phyloP scores from a whole-genome alignment of 2,329 filamentous ascomycete genomes.

The Sporothrix pseudoabietina region DNA sequence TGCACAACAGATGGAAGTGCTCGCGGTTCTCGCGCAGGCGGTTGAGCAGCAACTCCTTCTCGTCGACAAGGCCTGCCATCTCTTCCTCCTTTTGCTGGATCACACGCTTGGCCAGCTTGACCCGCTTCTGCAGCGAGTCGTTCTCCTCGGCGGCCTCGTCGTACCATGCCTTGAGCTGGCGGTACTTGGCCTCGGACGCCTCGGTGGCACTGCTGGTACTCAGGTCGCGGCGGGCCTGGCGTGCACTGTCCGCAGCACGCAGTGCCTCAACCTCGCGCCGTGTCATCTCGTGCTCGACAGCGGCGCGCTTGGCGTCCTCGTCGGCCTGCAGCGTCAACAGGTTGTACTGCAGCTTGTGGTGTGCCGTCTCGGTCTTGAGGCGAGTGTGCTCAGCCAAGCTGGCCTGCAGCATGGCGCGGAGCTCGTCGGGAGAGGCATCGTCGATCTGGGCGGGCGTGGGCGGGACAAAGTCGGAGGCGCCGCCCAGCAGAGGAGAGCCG shows the following conservation, averaged over 20 bases:
- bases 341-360: slow-evolving; percentile 88
- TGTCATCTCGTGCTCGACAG: slow-evolving; percentile 91
- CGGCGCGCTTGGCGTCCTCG: slow-evolving; percentile 81
- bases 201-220: slow-evolving; percentile 48
- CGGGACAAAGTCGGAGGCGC: slow-evolving; percentile 46
- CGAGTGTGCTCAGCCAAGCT: slow-evolving; percentile 60
- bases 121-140: slow-evolving; percentile 61
- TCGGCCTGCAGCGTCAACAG: slow-evolving; percentile 81
- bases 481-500: slow-evolving; percentile 32
- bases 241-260: slow-evolving; percentile 70
- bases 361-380: slow-evolving; percentile 79
- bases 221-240: slow-evolving; percentile 59
- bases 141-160: slow-evolving; percentile 69
- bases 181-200: slow-evolving; percentile 56
- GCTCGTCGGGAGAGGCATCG: slow-evolving; percentile 57
- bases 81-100: slow-evolving; percentile 79
- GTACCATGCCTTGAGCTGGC: slow-evolving; percentile 66
- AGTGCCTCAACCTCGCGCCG: slow-evolving; percentile 84
- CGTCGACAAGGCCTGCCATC: slow-evolving; percentile 68
- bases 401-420: slow-evolving; percentile 58
- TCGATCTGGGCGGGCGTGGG: slow-evolving; percentile 55
- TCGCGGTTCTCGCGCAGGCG: slow-evolving; percentile 89
- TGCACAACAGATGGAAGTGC: slow-evolving; percentile 77
- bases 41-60: slow-evolving; percentile 74
- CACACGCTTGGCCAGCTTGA: slow-evolving; percentile 74